These are phyloP conservation scores for Alternaria dauci DNA, from an alignment of 2,329 filamentous ascomycete species.

Conservation along the genomic window DNA sequence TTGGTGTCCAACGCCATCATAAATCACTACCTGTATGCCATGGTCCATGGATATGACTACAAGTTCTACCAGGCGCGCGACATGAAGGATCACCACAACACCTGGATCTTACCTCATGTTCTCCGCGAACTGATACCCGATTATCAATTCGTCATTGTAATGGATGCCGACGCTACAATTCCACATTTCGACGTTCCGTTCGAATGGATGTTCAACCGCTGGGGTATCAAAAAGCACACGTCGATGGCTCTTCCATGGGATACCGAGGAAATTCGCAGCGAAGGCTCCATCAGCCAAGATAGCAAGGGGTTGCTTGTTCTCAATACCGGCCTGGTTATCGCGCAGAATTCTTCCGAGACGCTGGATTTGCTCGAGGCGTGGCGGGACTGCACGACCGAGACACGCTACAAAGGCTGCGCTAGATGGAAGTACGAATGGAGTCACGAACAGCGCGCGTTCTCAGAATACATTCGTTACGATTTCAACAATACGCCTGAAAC, in stretches of 20 bases:
- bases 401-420: conserved; percentile 36
- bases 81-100: conserved; percentile 49
- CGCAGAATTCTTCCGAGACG: conserved; percentile 41
- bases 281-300: conserved; percentile 44
- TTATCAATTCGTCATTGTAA: conserved; percentile 56
- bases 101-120: conserved; percentile 56
- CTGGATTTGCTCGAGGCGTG: conserved; percentile 42
- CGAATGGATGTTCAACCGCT: conserved; percentile 60
- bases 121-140: conserved; percentile 52
- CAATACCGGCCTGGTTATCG: conserved; percentile 53
- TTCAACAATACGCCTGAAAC: conserved; percentile 36
- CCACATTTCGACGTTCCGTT: conserved; percentile 55
- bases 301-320: conserved; percentile 45
- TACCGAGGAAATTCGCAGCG: conserved; percentile 16
- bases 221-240: conserved; percentile 53
- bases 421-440: conserved; percentile 40
- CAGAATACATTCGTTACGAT: conserved; percentile 46
- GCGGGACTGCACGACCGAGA: conserved; percentile 40
- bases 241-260: conserved; percentile 55
- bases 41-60: conserved; percentile 59
- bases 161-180: conserved; percentile 58
- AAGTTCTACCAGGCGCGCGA: conserved; percentile 53
- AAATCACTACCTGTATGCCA: conserved; percentile 36
- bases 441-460: conserved; percentile 47
- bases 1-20: conserved; percentile 32